phyloP scores from a whole-genome alignment of 2,329 filamentous ascomycete species.

The Elsinoe ampelina region DNA sequence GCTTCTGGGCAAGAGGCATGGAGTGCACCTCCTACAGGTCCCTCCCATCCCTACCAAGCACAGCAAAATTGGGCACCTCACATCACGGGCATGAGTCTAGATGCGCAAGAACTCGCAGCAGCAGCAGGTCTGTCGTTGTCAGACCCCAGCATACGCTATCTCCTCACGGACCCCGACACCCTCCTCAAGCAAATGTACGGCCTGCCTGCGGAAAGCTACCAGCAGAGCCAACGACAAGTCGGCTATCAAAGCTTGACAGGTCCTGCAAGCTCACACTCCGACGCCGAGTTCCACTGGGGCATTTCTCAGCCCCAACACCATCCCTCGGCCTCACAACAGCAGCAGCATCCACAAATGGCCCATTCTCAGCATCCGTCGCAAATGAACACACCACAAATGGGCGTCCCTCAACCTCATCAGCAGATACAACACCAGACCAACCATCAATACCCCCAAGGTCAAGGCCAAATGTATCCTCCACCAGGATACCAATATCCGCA shows the following conservation, averaged over 20 bases:
- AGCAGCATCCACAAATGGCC: not conserved
- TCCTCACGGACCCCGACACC: not conserved
- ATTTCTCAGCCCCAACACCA: not conserved
- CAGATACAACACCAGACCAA: not conserved
- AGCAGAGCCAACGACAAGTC: not conserved
- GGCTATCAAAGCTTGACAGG: not conserved
- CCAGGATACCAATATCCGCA: not conserved
- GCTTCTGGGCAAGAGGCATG: not conserved
- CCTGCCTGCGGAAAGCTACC: not conserved
- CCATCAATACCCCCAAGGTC: not conserved
- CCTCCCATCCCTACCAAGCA: not conserved
- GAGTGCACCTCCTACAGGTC: not conserved
- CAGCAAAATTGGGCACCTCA: not conserved
- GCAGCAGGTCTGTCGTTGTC: not conserved
- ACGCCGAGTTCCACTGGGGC: not conserved
- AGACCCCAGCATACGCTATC: not conserved
- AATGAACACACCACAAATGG: not conserved
- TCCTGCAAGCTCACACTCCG: not conserved
- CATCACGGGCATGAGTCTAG: not conserved
- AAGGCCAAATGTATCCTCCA: not conserved
- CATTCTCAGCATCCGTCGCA: not conserved
- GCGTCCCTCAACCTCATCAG: not conserved
- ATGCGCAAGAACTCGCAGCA: slow-evolving; percentile 1
- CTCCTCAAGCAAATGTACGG: slow-evolving; percentile 14
- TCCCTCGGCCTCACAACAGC: not conserved